Base-by-base conservation (phyloP, 1,284 basidiomycete genomes). In the Pholiota adiposa region DNA sequence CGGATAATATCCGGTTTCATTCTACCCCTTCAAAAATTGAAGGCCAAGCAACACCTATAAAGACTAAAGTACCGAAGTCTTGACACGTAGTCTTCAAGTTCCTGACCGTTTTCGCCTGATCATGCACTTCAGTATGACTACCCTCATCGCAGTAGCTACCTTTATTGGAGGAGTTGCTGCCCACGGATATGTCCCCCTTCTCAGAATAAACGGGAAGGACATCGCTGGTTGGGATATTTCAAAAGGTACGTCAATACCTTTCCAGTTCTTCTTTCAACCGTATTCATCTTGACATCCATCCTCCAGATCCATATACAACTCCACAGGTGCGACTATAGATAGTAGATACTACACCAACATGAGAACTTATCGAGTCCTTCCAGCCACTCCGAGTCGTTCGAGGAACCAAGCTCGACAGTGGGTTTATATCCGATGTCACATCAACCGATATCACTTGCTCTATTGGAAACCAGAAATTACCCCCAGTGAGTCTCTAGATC, bases 371-470 rank as follows among this genome's bases (percentile, higher is more conserved):
- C 8, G 19, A 18, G n/a, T 29, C 40, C 7, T 56, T 52, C 14
- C 23, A 73, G 71, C 73, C 72, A 9, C 53, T 74, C 44, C 62
- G 72, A 52, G 70, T 74, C 9, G 74, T 75, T 27, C 72, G 73
- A 23, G 65, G 65, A 12, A 76, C 73, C 12, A 76, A 75, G 58
- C 67, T 67, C 0, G 75, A 75, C 55, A 73, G 72, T 48, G 75
- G 74, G 6, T 75, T 65, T 63, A 74, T 76, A 53, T 60, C 70
- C 11, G 69, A 75, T 50, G 62, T 63, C 7, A 66, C 62, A 4
- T 76, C 75, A 0, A 51, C 53, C 9, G 75, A 74, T 58, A 75
- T 76, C 49, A 75, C 75, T 41, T 76, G 75, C 59, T 74, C 73
- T 0, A 73, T 75, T 44, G 73, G 75, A 40, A 75, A 76, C 63